These are phyloP conservation scores for Meira miltonrushii DNA, from an alignment of 1,284 basidiomycete genomes.

Conservation along the genomic window DNA sequence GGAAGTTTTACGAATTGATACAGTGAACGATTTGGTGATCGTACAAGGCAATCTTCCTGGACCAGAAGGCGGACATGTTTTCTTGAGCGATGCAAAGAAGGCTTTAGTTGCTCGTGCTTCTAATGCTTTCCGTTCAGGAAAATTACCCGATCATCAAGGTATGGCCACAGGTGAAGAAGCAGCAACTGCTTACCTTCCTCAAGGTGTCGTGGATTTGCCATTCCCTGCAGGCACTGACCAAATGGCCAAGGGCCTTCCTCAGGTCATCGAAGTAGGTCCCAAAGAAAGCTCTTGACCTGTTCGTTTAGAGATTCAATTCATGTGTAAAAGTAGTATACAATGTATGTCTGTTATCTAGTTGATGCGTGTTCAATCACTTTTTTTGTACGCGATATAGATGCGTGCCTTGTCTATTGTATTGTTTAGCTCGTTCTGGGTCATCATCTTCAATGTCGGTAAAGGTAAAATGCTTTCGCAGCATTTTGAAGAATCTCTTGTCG, in stretches of 20 bases:
- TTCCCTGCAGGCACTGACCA: conserved; percentile 85
- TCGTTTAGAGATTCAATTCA: too few species aligned
- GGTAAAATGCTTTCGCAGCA: conserved; percentile 75
- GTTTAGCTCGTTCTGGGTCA: conserved; percentile 19
- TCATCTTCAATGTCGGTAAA: conserved; percentile 63
- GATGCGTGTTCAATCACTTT: conserved; percentile 1
- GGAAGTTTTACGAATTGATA: conserved; percentile 80
- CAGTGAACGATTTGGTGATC: conserved; percentile 76
- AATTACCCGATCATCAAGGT: conserved; percentile 22
- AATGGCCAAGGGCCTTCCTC: conserved; percentile 61
- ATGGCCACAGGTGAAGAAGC: conserved; percentile 57
- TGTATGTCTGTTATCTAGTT: not conserved
- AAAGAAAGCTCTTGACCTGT: not conserved
- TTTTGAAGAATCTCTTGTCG: conserved; percentile 78
- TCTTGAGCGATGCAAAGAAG: conserved; percentile 45
- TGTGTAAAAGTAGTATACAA: too few species aligned
- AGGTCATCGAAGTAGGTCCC: conserved; percentile 41
- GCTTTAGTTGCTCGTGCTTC: conserved; percentile 45
- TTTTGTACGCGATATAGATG: conserved; percentile 24
- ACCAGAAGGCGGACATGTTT: conserved; percentile 56
- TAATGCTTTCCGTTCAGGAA: conserved; percentile 24
- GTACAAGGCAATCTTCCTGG: conserved; percentile 64
- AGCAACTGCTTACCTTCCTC: conserved; percentile 70
- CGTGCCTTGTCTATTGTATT: conserved; percentile 41
- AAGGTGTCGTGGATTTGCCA: conserved; percentile 74